Conservation (phyloP, 139 green algal species). For the Chlamydomonas sp. region DNA sequence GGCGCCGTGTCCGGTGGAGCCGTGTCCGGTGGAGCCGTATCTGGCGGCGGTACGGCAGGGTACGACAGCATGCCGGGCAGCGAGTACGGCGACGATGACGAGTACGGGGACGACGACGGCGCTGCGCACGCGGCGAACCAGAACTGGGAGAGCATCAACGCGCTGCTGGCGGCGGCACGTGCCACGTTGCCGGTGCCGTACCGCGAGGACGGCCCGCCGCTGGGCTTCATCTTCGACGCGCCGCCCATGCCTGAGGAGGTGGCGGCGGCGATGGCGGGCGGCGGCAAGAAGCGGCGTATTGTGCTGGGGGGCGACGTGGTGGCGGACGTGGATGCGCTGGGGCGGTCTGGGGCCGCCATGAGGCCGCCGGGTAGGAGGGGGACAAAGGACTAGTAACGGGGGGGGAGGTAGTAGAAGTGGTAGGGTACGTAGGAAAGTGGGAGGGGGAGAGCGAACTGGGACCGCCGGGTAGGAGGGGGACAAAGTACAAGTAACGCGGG, state of each 20-base stretch:
- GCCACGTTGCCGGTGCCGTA: conserved; percentile 60
- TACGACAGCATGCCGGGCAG: conserved; percentile 1
- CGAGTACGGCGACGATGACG: neutral
- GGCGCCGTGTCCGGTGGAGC: neutral
- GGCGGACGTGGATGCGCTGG: conserved; percentile 15
- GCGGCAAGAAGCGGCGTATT: conserved; percentile 29
- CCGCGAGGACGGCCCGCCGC: conserved; percentile 72
- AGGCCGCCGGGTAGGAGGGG: too few relatives aligned
- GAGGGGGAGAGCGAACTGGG: too few relatives aligned
- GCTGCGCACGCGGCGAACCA: neutral
- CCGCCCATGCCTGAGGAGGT: neutral
- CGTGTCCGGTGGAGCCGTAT: neutral
- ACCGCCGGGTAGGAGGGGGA: too few relatives aligned
- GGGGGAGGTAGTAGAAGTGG: too few relatives aligned
- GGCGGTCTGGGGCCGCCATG: too few relatives aligned
- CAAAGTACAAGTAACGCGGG: too few relatives aligned
- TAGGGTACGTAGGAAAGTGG: too few relatives aligned
- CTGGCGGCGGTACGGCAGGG: neutral
- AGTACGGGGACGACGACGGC: neutral
- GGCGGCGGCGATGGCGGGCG: conserved; percentile 1
- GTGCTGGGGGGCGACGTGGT: conserved; percentile 11
- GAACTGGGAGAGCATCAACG: conserved; percentile 25
- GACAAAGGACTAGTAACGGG: too few relatives aligned
- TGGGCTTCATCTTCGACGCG: conserved; percentile 74
- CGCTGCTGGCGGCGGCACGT: conserved; percentile 67